A percentile compares a stretch with the other conserved stretches of the same genome.
These are phyloP conservation scores for Leccinum subgranulosum DNA, from an alignment of 768 basidiomycete genomes.

Conservation along the genomic window DNA sequence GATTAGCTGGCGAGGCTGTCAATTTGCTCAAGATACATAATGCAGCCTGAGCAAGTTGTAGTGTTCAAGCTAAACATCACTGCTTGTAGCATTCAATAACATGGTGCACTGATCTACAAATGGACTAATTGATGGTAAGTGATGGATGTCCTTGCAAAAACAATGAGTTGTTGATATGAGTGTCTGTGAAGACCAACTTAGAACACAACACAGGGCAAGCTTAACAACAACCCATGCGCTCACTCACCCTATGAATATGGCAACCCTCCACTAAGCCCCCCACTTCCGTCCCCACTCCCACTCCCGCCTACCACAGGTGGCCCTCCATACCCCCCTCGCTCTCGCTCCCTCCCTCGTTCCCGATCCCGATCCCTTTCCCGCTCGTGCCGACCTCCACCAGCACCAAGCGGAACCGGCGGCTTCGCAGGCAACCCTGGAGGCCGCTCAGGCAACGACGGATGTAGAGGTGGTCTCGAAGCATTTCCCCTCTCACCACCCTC, in stretches of 20 bases:
- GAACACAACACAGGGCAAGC: background rate
- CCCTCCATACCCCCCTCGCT: constrained; percentile 17
- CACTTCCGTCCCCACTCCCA: constrained; percentile 3
- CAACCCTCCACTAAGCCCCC: constrained; percentile 21
- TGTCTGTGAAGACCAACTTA: background rate
- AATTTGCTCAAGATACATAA: too few relatives aligned
- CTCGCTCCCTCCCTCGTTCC: constrained; percentile 18
- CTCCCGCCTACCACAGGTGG: constrained; percentile 3
- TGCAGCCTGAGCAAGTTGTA: too few relatives aligned
- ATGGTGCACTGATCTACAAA: too few relatives aligned
- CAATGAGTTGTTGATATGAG: too few relatives aligned
- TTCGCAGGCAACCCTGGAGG: constrained; percentile 20
- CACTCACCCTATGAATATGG: constrained; percentile 28
- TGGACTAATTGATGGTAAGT: too few relatives aligned
- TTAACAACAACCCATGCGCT: background rate
- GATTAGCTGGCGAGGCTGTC: too few relatives aligned
- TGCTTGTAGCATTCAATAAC: too few relatives aligned
- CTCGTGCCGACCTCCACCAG: constrained; percentile 16
- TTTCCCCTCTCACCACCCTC: constrained; percentile 13
- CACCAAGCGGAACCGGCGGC: constrained; percentile 13
- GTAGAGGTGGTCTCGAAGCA: constrained; percentile 4
- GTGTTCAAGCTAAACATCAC: too few relatives aligned
- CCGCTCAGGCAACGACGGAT: constrained; percentile 20
- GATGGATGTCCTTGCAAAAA: too few relatives aligned
- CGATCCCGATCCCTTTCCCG: constrained; percentile 10